Evolutionary conservation across 2,329 filamentous ascomycete genomes (phyloP).

Genomic region (Cordyceps fumosorosea): DNA sequence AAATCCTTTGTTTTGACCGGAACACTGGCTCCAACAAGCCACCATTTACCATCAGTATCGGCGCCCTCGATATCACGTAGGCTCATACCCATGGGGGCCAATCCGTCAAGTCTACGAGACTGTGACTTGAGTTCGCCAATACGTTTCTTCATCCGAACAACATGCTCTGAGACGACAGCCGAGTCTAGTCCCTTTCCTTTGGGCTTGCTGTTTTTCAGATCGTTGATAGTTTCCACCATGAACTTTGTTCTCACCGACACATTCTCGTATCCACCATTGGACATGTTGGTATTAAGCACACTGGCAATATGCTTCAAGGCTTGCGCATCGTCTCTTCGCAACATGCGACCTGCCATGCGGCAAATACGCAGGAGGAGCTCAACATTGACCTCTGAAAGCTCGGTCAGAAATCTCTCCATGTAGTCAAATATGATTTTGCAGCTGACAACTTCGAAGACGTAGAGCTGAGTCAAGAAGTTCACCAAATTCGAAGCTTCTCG

Average conservation of each 20-base stretch:
- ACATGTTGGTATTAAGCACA: slow-evolving; percentile 66
- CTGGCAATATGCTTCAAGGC: slow-evolving; percentile 83
- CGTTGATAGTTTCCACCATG: slow-evolving; percentile 94
- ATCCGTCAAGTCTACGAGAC: slow-evolving; percentile 56
- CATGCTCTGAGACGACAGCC: slow-evolving; percentile 70
- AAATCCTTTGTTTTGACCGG: slow-evolving; percentile 30
- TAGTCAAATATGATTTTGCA: slow-evolving; percentile 86
- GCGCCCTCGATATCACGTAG: slow-evolving; percentile 76
- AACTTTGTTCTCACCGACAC: slow-evolving; percentile 87
- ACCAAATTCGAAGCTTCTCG: slow-evolving; percentile 62
- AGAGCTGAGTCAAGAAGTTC: slow-evolving; percentile 77
- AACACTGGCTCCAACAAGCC: slow-evolving; percentile 96
- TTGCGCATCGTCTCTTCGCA: slow-evolving; percentile 83
- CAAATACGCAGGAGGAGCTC: slow-evolving; percentile 83
- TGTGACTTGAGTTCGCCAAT: slow-evolving; percentile 66
- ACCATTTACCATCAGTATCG: slow-evolving; percentile 92
- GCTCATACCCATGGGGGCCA: slow-evolving; percentile 74
- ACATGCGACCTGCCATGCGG: slow-evolving; percentile 70
- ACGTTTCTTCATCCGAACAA: slow-evolving; percentile 80
- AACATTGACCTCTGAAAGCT: slow-evolving; percentile 78
- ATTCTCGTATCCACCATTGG: slow-evolving; percentile 59
- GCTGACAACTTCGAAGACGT: slow-evolving; percentile 84
- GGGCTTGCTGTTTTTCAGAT: slow-evolving; percentile 88
- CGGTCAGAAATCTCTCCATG: slow-evolving; percentile 66
- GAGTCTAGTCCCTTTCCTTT: slow-evolving; percentile 69